These are phyloP conservation scores for Aspergillus sp. DNA, from an alignment of 2,329 filamentous ascomycete species.

Conservation along the genomic window DNA sequence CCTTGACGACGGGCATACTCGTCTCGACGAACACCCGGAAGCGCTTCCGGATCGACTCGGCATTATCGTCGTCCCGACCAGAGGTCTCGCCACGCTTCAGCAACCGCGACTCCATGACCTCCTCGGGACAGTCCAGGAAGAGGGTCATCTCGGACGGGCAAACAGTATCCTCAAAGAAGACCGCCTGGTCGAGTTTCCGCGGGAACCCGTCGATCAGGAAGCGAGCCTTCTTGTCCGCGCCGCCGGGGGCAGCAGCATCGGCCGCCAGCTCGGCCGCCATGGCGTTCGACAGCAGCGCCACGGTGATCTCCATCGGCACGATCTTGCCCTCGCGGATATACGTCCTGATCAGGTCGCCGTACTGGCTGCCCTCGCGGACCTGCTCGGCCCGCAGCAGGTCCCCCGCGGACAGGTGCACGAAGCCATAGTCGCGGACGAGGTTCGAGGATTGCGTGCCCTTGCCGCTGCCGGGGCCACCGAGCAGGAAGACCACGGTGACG, in stretches of 20 bases:
- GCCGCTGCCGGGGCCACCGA: constrained; percentile 91
- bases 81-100: constrained; percentile 90
- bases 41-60: constrained; percentile 91
- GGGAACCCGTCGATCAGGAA: constrained; percentile 87
- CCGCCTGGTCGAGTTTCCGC: constrained; percentile 93
- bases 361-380: constrained; percentile 78
- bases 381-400: constrained; percentile 94
- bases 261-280: constrained; percentile 70
- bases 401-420: constrained; percentile 89
- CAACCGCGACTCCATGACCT: constrained; percentile 79
- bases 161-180: constrained; percentile 88
- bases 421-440: constrained; percentile 82
- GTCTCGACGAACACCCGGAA: constrained; percentile 94
- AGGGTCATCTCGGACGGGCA: constrained; percentile 81
- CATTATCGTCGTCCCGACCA: constrained; percentile 89
- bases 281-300: constrained; percentile 88
- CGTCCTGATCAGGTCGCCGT: constrained; percentile 86
- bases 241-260: constrained; percentile 32
- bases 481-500: constrained; percentile 93
- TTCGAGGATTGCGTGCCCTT: constrained; percentile 95
- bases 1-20: constrained; percentile 93
- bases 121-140: constrained; percentile 92
- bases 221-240: constrained; percentile 54
- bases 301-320: constrained; percentile 98
- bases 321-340: constrained; percentile 95